phyloP scores from a whole-genome alignment of 192 early-diverging fungal genomes.

The Coemansia sp. region DNA sequence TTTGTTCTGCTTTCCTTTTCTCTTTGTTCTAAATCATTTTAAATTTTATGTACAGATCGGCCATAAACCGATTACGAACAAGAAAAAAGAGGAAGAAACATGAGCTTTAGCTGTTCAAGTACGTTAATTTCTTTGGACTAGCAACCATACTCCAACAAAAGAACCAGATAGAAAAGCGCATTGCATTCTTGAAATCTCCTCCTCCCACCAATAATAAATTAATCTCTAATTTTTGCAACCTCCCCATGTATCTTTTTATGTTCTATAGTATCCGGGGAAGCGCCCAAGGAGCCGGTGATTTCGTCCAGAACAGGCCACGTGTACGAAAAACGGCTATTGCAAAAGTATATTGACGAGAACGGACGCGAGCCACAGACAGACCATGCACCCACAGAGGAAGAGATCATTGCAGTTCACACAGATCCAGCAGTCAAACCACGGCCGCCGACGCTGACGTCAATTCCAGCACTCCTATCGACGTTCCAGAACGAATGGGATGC shows the following conservation, averaged over 20 bases:
- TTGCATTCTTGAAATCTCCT: background rate
- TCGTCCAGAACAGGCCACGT: slow-evolving; percentile 81
- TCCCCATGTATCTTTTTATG: background rate
- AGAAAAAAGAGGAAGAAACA: slow-evolving; percentile 5
- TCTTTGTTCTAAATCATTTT: background rate
- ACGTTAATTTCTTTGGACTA: slow-evolving; percentile 16
- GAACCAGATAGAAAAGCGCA: background rate
- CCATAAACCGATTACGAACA: background rate
- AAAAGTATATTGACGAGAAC: slow-evolving; percentile 83
- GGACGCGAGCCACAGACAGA: slow-evolving; percentile 81
- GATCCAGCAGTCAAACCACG: slow-evolving; percentile 72
- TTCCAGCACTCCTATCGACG: slow-evolving; percentile 82
- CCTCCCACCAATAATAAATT: background rate
- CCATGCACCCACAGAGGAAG: slow-evolving; percentile 58
- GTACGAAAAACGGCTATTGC: slow-evolving; percentile 84
- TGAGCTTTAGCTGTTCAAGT: slow-evolving; percentile 46
- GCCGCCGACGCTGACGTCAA: slow-evolving; percentile 85
- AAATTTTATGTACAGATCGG: too few relatives aligned
- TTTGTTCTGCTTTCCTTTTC: background rate
- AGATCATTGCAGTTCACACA: slow-evolving; percentile 21
- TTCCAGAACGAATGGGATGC: slow-evolving; percentile 98
- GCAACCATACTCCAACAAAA: too few relatives aligned
- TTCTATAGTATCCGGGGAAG: slow-evolving; percentile 85
- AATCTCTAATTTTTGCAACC: background rate
- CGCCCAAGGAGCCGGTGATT: slow-evolving; percentile 84